Percentiles rank a stretch among this genome's conserved stretches.
Evolutionary conservation across 2,329 filamentous ascomycete genomes (phyloP).

Genomic region (Hirsutella rhossiliensis): DNA sequence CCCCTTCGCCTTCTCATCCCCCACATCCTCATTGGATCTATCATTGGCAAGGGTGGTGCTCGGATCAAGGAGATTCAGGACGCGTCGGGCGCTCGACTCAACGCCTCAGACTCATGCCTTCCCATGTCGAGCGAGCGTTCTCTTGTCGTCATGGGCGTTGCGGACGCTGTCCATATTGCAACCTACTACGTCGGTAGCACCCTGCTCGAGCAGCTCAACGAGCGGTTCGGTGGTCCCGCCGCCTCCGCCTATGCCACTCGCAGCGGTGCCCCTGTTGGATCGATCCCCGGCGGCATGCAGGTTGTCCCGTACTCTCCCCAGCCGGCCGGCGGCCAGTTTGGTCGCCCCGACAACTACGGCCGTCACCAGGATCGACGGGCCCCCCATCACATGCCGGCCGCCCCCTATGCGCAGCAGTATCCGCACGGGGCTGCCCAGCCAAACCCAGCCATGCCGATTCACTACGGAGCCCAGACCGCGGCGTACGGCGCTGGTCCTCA

Average conservation of each 20-base stretch:
- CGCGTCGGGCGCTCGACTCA: conserved; percentile 87
- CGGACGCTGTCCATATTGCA: conserved; percentile 95
- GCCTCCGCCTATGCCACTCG: conserved; percentile 97
- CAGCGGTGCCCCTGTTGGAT: conserved; percentile 83
- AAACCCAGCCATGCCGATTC: conserved; percentile 54
- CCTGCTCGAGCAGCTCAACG: conserved; percentile 92
- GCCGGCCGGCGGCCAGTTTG: conserved; percentile 83
- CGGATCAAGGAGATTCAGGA: conserved; percentile 98
- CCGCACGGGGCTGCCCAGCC: conserved; percentile 50
- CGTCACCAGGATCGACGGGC: conserved; percentile 59
- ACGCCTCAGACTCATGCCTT: conserved; percentile 89
- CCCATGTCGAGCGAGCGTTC: conserved; percentile 93
- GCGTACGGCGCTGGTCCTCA: conserved; percentile 68
- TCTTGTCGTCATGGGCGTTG: conserved; percentile 94
- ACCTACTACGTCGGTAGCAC: conserved; percentile 98
- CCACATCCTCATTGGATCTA: conserved; percentile 94
- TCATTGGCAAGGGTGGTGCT: conserved; percentile 93
- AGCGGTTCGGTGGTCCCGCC: conserved; percentile 88
- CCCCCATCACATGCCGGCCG: conserved; percentile 61
- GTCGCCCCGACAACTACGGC: conserved; percentile 74
- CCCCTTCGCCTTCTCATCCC: conserved; percentile 90
- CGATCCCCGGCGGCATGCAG: conserved; percentile 95
- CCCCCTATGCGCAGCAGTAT: conserved; percentile 61
- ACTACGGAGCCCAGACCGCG: conserved; percentile 65
- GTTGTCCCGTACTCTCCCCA: conserved; percentile 97